Base-by-base conservation (phyloP, 176 grass and related monocot genomes). In the Triticum monococcum region DNA sequence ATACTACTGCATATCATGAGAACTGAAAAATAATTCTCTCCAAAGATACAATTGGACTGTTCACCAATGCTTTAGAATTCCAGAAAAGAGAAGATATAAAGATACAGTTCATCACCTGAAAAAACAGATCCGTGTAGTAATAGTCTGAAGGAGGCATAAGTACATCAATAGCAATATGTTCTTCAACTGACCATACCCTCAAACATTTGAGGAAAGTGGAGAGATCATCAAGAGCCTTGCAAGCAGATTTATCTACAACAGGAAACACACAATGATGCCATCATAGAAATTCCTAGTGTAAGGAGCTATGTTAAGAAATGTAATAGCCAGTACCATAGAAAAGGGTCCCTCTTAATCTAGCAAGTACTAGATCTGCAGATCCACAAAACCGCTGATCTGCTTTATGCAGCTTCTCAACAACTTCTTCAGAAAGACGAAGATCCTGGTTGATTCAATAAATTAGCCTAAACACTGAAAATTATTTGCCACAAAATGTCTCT, bases 341-440 rank as follows among this genome's bases (percentile, higher is more conserved):
- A 35, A 98, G 82, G 43, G 91, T 92, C 48, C 96, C 96, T 84
- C 96, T 95, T 87, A 98, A 85, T 91, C 96, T 98, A 87, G 96
- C 93, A 88, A 98, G 91, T 85, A 89, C 93, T 68, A 89, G 77
- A 88, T 95, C 93, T 75, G 93, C 86, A 81, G 91, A 86, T 71
- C 96, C 93, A 88, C 91, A 98, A 92, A 98, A 95, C 14, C 96
- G 76, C 74, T 92, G 86, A 89, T 98, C 96, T 86, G 96, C 93
- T 92, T 84, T 93, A 86, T 88, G 96, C 54, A 98, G 85, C 91
- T 89, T 95, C 48, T 98, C 91, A 75, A 98, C 93, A 88, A 98
- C 88, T 91, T 91, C 88, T 89, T 94, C 96, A 87, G 91, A 94
- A 84, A 98, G 91, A 73, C 86, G 68, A 86, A 98, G 91, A 83